A percentile compares a stretch with the other conserved stretches of the same genome.
phyloP scores from a whole-genome alignment of 495 filamentous ascomycete genomes.

The Pseudoneurospora amorphoporcata region DNA sequence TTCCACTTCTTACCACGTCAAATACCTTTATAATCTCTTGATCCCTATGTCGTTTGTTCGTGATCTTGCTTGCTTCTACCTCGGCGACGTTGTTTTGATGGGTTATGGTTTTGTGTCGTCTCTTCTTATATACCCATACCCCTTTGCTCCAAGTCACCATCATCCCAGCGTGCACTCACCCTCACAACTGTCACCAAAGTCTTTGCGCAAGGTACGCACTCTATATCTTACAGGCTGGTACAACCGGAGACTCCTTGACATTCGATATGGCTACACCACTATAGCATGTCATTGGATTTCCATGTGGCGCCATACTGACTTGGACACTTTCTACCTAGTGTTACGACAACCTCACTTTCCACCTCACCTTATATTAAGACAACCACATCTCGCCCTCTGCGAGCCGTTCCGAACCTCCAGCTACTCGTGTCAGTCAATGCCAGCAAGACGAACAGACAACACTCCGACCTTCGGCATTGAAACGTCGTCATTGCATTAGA shows the following conservation, averaged over 20 bases:
- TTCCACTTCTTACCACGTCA: background rate
- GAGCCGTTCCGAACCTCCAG: background rate
- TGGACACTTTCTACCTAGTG: background rate
- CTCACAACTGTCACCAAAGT: background rate
- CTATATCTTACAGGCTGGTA: background rate
- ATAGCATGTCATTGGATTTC: background rate
- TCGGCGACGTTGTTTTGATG: background rate
- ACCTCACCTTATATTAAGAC: background rate
- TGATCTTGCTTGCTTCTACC: background rate
- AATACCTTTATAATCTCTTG: background rate
- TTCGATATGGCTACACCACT: background rate
- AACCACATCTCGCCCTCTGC: background rate
- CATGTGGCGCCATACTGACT: background rate
- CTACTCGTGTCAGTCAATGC: background rate
- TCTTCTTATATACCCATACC: background rate
- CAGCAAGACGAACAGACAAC: background rate
- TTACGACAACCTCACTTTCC: background rate
- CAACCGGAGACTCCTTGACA: background rate
- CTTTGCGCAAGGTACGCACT: background rate
- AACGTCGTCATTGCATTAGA: background rate
- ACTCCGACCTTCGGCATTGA: background rate
- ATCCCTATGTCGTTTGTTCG: background rate
- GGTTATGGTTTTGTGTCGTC: background rate
- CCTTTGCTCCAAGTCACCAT: background rate
- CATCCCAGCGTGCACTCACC: background rate